phyloP scores from a whole-genome alignment of 495 filamentous ascomycete genomes.

The Aspergillus sclerotiicarbonarius region DNA sequence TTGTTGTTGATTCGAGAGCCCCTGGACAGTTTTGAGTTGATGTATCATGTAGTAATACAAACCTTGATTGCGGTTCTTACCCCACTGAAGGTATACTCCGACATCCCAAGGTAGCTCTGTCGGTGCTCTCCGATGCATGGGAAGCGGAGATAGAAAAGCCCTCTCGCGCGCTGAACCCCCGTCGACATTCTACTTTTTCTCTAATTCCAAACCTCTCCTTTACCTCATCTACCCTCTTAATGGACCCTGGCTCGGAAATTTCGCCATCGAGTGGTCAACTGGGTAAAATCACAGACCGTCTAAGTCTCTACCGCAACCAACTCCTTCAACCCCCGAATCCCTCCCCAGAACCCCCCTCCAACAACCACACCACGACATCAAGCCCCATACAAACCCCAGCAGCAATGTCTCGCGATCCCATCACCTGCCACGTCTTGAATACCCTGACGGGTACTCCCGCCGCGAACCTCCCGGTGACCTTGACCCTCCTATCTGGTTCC shows the following conservation, averaged over 20 bases:
- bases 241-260: conserved; percentile 22
- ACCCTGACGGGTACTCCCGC: conserved; percentile 65
- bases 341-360: conserved; percentile 18
- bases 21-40: no score
- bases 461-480: conserved; percentile 52
- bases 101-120: conserved; percentile 20
- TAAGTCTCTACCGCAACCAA: conserved; percentile 40
- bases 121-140: conserved; percentile 41
- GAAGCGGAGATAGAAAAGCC: conserved; percentile 29
- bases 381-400: conserved; percentile 41
- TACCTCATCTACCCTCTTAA: conserved; percentile 20
- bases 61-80: not conserved
- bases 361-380: conserved; percentile 19
- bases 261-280: conserved; percentile 18
- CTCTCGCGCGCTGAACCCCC: not conserved
- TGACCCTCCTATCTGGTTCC: conserved; percentile 47
- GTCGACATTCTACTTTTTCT: conserved; percentile 5
- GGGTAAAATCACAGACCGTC: conserved; percentile 35
- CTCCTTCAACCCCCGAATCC: conserved; percentile 23
- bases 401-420: conserved; percentile 70
- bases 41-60: no score
- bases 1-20: no score
- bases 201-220: conserved; percentile 1
- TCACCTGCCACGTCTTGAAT: conserved; percentile 76
- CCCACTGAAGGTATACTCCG: conserved; percentile 39